These are phyloP conservation scores for Penicillium sp. DNA, from an alignment of 2,329 filamentous ascomycete genomes.

Conservation along the genomic window DNA sequence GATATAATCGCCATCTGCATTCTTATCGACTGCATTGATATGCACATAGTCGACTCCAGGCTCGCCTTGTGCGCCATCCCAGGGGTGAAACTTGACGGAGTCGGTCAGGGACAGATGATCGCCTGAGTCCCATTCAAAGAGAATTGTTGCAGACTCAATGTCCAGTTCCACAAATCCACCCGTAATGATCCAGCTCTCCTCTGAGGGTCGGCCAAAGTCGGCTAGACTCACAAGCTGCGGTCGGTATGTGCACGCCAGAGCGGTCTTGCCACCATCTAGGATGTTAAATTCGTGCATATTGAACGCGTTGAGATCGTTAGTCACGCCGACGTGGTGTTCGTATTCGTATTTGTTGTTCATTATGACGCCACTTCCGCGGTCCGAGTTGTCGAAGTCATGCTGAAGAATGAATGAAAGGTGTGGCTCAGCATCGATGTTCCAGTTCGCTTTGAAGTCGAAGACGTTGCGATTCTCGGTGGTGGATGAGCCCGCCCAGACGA, in stretches of 20 bases:
- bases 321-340: conserved; percentile 37
- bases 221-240: conserved; percentile 14
- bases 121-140: conserved; percentile 32
- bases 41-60: conserved; percentile 33
- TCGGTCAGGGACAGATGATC: conserved; percentile 24
- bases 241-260: conserved; percentile 21
- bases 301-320: conserved; percentile 20
- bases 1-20: conserved; percentile 35
- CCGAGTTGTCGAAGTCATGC: conserved; percentile 31
- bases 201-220: conserved; percentile 20
- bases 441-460: conserved; percentile 45
- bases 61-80: not conserved
- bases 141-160: conserved; percentile 23
- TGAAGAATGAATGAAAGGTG: conserved; percentile 47
- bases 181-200: conserved; percentile 22
- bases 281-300: conserved; percentile 40
- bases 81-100: conserved; percentile 2
- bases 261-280: conserved; percentile 28
- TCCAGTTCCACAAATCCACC: conserved; percentile 33
- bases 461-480: conserved; percentile 43
- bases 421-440: conserved; percentile 39
- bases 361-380: conserved; percentile 46
- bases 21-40: conserved; percentile 38
- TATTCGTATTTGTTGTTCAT: conserved; percentile 46
- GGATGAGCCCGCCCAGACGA: conserved; percentile 48